These are phyloP conservation scores for Poronia punctata DNA, from an alignment of 495 filamentous ascomycete species.

Conservation along the genomic window DNA sequence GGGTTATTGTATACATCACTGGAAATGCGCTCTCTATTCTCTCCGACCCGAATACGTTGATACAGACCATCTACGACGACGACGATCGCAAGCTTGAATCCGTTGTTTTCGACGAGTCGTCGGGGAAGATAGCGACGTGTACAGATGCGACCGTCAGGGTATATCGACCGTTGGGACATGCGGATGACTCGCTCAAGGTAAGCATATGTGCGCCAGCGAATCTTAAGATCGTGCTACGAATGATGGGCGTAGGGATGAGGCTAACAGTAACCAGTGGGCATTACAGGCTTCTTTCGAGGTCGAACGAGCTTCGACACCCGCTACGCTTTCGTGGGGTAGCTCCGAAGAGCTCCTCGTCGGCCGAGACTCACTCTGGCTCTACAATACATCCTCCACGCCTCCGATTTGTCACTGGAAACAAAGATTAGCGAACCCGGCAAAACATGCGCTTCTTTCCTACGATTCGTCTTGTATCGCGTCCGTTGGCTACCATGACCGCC, in stretches of 20 bases:
- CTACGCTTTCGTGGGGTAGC: conserved; percentile 79
- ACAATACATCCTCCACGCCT: conserved; percentile 48
- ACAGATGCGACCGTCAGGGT: conserved; percentile 59
- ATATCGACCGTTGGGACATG: conserved; percentile 69
- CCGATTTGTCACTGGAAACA: conserved; percentile 63
- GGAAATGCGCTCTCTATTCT: conserved; percentile 83
- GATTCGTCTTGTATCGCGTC: conserved; percentile 82
- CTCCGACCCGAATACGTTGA: conserved; percentile 60
- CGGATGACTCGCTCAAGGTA: conserved; percentile 63
- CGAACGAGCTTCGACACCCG: conserved; percentile 37
- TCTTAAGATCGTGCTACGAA: not conserved
- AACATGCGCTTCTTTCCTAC: conserved; percentile 74
- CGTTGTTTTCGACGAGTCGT: conserved; percentile 67
- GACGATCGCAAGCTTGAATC: conserved; percentile 63
- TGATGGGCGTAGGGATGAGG: no score
- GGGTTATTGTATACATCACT: conserved; percentile 87
- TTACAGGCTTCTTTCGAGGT: conserved; percentile 39
- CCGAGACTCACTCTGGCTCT: conserved; percentile 63
- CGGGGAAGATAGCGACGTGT: conserved; percentile 79
- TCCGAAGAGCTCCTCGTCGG: conserved; percentile 76
- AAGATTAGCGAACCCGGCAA: conserved; percentile 61
- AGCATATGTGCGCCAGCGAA: not conserved
- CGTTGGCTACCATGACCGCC: conserved; percentile 67
- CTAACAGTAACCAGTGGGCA: conserved; percentile 40
- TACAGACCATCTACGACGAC: conserved; percentile 89